phyloP scores from a whole-genome alignment of 805 yeast genomes.

The Wickerhamomyces bisporus region DNA sequence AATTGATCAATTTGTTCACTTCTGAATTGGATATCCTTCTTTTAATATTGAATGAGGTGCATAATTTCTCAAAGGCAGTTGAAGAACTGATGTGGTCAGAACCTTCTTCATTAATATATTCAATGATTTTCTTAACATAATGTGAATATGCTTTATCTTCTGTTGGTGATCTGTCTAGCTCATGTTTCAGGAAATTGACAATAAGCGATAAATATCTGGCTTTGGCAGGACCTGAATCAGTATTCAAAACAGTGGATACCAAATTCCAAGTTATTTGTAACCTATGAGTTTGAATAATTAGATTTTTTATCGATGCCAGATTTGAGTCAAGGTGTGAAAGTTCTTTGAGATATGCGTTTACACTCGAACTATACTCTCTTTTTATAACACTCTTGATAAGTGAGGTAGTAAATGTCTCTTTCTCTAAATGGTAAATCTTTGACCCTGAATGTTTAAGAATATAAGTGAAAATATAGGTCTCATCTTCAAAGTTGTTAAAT shows the following conservation, averaged over 20 bases:
- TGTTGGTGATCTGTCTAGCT: slow-evolving; percentile 6
- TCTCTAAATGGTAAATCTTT: slow-evolving; percentile 13
- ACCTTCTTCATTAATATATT: slow-evolving; percentile 14
- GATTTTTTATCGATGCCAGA: slow-evolving; percentile 8
- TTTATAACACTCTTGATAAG: slow-evolving; percentile 14
- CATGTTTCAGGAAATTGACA: slow-evolving; percentile 11
- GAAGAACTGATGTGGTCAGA: slow-evolving; percentile 11
- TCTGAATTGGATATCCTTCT: slow-evolving; percentile 6
- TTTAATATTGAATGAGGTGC: slow-evolving; percentile 6
- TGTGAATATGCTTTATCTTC: slow-evolving; percentile 5
- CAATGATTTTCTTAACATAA: slow-evolving; percentile 13
- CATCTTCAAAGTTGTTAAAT: slow-evolving; percentile 19
- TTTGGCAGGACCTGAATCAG: slow-evolving; percentile 5
- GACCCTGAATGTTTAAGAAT: slow-evolving; percentile 16
- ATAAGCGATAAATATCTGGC: slow-evolving; percentile 14
- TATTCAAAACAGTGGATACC: slow-evolving; percentile 12
- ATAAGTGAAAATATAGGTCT: slow-evolving; percentile 14
- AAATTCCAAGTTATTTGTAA: slow-evolving; percentile 14
- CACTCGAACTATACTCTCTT: slow-evolving; percentile 8
- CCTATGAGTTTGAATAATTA: slow-evolving; percentile 16
- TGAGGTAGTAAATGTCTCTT: slow-evolving; percentile 11
- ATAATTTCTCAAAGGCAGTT: slow-evolving; percentile 11
- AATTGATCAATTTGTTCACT: slow-evolving; percentile 7
- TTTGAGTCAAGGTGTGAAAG: slow-evolving; percentile 15
- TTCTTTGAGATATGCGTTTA: slow-evolving; percentile 16